phyloP scores from a whole-genome alignment of 148 eudicot species.

The Chenopodium album region DNA sequence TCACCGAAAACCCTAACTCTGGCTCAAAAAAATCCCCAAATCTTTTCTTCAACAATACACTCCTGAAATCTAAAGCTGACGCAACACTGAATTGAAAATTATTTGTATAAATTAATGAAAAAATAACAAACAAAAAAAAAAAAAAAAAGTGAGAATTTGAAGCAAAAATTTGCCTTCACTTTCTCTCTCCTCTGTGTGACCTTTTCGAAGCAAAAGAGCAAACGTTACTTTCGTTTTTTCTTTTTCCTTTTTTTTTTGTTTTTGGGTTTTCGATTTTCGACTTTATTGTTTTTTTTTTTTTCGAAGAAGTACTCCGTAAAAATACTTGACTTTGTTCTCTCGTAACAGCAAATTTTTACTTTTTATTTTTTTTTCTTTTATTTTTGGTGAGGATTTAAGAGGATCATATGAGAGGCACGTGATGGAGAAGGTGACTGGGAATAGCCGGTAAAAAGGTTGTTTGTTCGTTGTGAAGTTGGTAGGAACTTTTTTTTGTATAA shows the following conservation, averaged over 20 bases:
- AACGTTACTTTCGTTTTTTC: not conserved
- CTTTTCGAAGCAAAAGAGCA: constrained; percentile 21
- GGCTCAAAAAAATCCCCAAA: not conserved
- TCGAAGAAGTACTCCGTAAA: too few relatives aligned
- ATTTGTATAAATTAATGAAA: not conserved
- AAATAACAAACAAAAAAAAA: not conserved
- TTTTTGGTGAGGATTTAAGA: not conserved
- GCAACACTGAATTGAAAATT: constrained; percentile 1
- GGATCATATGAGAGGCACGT: not conserved
- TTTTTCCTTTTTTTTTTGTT: too few relatives aligned
- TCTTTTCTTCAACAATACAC: not conserved
- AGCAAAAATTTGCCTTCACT: not conserved
- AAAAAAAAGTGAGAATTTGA: not conserved
- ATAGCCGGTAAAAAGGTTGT: not conserved
- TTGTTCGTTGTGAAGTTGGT: not conserved
- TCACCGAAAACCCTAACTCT: not conserved
- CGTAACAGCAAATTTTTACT: too few relatives aligned
- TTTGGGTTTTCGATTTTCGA: too few relatives aligned
- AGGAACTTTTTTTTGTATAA: too few relatives aligned
- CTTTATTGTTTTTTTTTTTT: too few relatives aligned
- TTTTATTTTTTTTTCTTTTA: too few relatives aligned
- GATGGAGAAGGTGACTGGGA: not conserved
- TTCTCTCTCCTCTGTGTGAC: constrained; percentile 10
- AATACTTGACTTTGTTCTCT: too few relatives aligned
- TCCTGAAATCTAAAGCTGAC: not conserved